phyloP scores from a whole-genome alignment of 31 red algal species.

The Asparagopsis taxiformis region DNA sequence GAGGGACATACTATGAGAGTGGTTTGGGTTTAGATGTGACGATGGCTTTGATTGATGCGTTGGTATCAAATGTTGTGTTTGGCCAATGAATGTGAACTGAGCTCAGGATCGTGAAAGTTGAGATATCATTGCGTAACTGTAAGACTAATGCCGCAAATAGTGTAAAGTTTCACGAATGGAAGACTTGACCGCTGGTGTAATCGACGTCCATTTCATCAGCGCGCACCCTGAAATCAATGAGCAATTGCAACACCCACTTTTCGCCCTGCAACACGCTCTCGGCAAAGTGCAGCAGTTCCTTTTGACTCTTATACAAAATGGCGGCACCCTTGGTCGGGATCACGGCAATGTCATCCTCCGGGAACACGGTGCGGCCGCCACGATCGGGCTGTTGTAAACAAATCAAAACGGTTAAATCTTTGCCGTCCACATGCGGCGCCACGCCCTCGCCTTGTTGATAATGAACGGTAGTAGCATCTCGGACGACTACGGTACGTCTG shows the following conservation, averaged over 20 bases:
- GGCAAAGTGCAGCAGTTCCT: conserved; percentile 60
- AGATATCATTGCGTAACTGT: no score
- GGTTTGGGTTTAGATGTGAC: no score
- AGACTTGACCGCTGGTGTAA: conserved; percentile 41
- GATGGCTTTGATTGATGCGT: no score
- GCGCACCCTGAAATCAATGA: conserved; percentile 38
- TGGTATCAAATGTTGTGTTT: no score
- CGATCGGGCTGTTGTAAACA: conserved; percentile 39
- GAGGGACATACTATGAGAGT: no score
- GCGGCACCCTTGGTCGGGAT: conserved; percentile 24
- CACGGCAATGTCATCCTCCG: conserved; percentile 40
- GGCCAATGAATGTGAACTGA: no score
- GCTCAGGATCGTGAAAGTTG: no score
- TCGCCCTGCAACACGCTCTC: conserved; percentile 40
- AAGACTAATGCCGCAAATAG: no score
- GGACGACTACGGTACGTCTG: conserved; percentile 40
- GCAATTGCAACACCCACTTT: conserved; percentile 75
- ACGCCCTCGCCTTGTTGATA: conserved; percentile 59
- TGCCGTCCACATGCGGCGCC: conserved; percentile 72
- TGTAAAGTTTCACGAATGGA: neutral
- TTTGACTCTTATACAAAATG: conserved; percentile 45
- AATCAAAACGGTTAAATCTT: conserved; percentile 65
- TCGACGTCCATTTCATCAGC: conserved; percentile 51
- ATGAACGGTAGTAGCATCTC: conserved; percentile 58
- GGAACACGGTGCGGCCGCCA: conserved; percentile 63